phyloP scores from a whole-genome alignment of 345 rosid genomes.

The Populus euphratica region DNA sequence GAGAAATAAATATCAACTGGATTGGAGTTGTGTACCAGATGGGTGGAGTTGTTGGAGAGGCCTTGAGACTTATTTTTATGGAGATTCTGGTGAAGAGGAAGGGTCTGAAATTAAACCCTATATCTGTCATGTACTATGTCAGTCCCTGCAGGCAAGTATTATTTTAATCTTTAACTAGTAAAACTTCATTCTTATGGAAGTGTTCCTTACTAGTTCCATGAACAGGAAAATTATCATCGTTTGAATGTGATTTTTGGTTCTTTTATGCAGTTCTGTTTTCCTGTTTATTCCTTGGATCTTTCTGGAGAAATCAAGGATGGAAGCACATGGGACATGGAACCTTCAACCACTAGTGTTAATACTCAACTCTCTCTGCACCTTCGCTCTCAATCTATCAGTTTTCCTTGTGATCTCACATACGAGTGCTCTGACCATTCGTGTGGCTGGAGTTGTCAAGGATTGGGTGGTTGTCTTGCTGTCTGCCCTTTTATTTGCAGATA shows the following conservation, averaged over 20 bases:
- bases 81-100: constrained; percentile 90
- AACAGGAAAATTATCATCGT: background rate
- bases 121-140: constrained; percentile 89
- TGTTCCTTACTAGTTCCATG: constrained; percentile 3
- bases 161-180: background rate
- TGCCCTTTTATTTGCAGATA: constrained; percentile 85
- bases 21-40: constrained; percentile 96
- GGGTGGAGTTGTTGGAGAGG: constrained; percentile 99
- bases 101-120: constrained; percentile 86
- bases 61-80: constrained; percentile 87
- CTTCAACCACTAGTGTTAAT: constrained; percentile 59
- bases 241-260: constrained; percentile 3
- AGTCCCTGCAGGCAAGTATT: constrained; percentile 91
- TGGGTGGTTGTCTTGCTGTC: constrained; percentile 96
- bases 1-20: constrained; percentile 89
- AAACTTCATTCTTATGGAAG: background rate
- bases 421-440: constrained; percentile 96
- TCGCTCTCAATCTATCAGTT: constrained; percentile 95
- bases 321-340: constrained; percentile 66
- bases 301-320: constrained; percentile 88
- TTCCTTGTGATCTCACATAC: constrained; percentile 95
- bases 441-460: constrained; percentile 98
- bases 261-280: constrained; percentile 71
- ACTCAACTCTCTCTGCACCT: constrained; percentile 87
- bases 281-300: constrained; percentile 92